Conservation (phyloP, 208 protist species). For the Wallacemonas collosoma region DNA sequence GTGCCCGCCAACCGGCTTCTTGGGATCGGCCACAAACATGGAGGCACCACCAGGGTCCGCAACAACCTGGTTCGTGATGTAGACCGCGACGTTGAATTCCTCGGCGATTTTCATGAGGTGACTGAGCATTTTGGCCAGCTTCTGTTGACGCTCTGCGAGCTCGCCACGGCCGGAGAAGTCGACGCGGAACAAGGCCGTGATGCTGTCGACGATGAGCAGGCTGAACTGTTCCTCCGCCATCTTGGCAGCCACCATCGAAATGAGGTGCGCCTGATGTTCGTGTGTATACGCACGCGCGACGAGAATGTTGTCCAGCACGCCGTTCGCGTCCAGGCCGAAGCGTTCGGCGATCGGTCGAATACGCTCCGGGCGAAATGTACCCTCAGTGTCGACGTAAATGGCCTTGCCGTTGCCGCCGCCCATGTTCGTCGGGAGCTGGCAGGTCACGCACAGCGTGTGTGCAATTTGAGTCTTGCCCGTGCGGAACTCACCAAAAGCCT, state of each 20-base stretch:
- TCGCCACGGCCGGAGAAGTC: conserved; percentile 98
- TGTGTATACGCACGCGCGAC: conserved; percentile 97
- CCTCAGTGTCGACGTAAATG: conserved; percentile 98
- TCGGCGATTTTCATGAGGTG: conserved; percentile 97
- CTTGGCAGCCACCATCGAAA: conserved; percentile 91
- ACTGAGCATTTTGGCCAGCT: conserved; percentile 91
- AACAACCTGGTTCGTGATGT: conserved; percentile 99
- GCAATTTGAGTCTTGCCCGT: conserved; percentile 99
- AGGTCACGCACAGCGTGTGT: conserved; percentile 98
- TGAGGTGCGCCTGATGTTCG: conserved; percentile 93
- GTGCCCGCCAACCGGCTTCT: conserved; percentile 98
- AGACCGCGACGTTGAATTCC: conserved; percentile 99
- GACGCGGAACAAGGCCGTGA: conserved; percentile 98
- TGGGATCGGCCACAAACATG: conserved; percentile 98
- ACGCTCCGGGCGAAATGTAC: conserved; percentile 97
- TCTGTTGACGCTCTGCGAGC: conserved; percentile 96
- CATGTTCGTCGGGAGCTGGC: conserved; percentile 93
- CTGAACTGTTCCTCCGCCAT: conserved; percentile 93
- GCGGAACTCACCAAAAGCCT: conserved; percentile 99
- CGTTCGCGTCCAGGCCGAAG: conserved; percentile 93
- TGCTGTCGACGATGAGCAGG: conserved; percentile 97
- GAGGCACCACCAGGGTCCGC: conserved; percentile 97
- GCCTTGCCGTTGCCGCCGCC: conserved; percentile 94
- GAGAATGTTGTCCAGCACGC: conserved; percentile 97
- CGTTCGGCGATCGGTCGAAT: conserved; percentile 96